These are phyloP conservation scores for Boletus rubroflammeus DNA, from an alignment of 768 basidiomycete genomes.

Conservation along the genomic window DNA sequence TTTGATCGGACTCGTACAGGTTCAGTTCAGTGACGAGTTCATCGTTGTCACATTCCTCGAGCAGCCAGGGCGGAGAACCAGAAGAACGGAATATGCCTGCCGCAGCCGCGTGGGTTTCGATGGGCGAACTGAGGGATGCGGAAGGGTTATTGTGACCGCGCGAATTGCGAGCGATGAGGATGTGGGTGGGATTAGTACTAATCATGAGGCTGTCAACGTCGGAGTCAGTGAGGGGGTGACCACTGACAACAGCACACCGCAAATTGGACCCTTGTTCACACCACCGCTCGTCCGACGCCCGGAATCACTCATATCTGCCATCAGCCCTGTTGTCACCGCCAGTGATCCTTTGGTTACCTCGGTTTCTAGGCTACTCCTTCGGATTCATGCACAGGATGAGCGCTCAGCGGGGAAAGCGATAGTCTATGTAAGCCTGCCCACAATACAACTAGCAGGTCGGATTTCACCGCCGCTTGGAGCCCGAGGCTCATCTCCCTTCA, in stretches of 20 bases:
- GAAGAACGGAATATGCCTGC: slow-evolving; percentile 81
- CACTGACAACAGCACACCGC: neutral
- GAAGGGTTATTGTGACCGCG: slow-evolving; percentile 72
- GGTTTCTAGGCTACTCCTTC: neutral
- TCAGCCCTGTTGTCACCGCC: neutral
- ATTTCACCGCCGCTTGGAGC: neutral
- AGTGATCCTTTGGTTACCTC: too few species aligned
- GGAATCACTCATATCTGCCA: neutral
- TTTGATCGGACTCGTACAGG: slow-evolving; percentile 61
- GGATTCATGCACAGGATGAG: neutral
- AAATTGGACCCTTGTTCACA: neutral
- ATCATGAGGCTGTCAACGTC: slow-evolving; percentile 4
- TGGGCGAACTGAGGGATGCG: slow-evolving; percentile 78
- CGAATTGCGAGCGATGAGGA: slow-evolving; percentile 85
- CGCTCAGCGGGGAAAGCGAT: neutral
- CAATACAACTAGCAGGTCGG: neutral
- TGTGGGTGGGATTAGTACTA: slow-evolving; percentile 69
- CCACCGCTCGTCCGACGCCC: neutral
- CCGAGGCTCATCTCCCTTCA: too few species aligned
- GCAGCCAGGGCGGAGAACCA: slow-evolving; percentile 74
- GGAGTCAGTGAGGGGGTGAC: too few species aligned
- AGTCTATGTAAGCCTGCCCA: too few species aligned
- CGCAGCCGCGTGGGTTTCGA: slow-evolving; percentile 85
- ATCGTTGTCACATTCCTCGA: slow-evolving; percentile 70
- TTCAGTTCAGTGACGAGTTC: slow-evolving; percentile 68